Evolutionary conservation across 352 stramenopile species (phyloP).

Genomic region (Globisporangium mamillatum): DNA sequence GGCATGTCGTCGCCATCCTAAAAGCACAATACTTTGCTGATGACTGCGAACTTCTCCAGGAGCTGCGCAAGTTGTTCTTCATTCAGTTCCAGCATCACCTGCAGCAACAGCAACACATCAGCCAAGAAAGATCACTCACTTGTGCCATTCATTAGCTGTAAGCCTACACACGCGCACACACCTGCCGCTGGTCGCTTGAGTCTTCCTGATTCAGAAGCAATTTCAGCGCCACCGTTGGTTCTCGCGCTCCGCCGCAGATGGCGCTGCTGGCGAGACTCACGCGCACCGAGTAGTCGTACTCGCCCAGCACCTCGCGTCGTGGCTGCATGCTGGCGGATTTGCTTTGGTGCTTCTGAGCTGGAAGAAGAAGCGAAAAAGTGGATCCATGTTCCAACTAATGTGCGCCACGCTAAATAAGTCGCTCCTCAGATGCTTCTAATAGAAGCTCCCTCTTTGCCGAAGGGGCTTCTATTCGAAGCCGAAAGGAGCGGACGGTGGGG

Average conservation of each 20-base stretch:
- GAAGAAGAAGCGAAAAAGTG: neutral
- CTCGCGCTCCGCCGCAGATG: constrained; percentile 41
- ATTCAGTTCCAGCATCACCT: constrained; percentile 53
- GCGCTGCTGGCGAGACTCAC: constrained; percentile 55
- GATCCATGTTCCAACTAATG: neutral
- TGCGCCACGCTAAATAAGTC: neutral
- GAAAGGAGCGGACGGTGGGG: constrained; percentile 6
- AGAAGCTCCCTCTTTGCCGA: neutral
- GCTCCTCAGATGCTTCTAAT: neutral
- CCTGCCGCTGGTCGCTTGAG: constrained; percentile 33
- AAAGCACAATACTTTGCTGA: constrained; percentile 27
- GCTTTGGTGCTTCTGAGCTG: neutral
- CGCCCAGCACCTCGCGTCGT: constrained; percentile 28
- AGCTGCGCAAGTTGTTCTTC: constrained; percentile 32
- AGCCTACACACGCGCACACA: constrained; percentile 2
- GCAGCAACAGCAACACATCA: neutral
- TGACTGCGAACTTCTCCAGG: constrained; percentile 36
- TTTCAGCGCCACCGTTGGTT: constrained; percentile 51
- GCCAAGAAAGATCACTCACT: neutral
- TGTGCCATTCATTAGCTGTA: neutral
- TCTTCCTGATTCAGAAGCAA: constrained; percentile 29
- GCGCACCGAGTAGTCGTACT: constrained; percentile 80
- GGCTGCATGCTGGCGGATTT: constrained; percentile 11
- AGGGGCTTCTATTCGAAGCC: neutral
- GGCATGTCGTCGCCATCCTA: neutral